Conservation (phyloP, 371 early-diverging fungal species). For the Zychaea mexicana region DNA sequence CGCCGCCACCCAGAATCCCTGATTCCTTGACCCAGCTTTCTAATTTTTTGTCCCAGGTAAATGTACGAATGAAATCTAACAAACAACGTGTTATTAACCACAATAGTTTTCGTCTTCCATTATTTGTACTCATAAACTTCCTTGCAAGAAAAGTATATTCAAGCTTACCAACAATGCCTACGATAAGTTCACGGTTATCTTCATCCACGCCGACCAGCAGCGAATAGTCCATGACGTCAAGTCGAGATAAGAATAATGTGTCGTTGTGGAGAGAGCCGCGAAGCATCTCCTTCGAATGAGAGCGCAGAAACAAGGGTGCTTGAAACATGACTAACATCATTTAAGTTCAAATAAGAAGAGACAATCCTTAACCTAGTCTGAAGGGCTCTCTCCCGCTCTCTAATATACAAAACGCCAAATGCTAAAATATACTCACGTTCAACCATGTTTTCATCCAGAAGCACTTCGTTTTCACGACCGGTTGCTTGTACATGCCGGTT, state of each 20-base stretch:
- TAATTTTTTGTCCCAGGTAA: constrained; percentile 97
- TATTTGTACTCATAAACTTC: no score
- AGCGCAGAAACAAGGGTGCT: constrained; percentile 89
- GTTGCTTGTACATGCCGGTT: constrained; percentile 94
- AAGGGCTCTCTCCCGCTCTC: no score
- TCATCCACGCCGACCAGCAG: constrained; percentile 93
- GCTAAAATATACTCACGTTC: constrained; percentile 60
- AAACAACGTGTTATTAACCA: background rate
- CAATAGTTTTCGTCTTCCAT: background rate
- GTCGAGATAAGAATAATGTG: constrained; percentile 83
- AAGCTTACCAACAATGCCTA: constrained; percentile 89
- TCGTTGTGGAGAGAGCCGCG: constrained; percentile 88
- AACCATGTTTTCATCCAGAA: constrained; percentile 93
- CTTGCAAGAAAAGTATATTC: background rate
- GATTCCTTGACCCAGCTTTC: constrained; percentile 97
- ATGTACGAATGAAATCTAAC: constrained; percentile 92
- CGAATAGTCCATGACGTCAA: constrained; percentile 98
- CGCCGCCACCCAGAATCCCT: constrained; percentile 83
- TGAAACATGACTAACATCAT: constrained; percentile 74
- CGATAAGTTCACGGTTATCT: constrained; percentile 80
- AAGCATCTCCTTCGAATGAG: constrained; percentile 85
- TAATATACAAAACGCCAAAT: no score
- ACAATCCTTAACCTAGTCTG: no score
- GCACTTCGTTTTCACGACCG: constrained; percentile 84
- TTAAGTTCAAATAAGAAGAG: no score